phyloP scores from a whole-genome alignment of 2,329 filamentous ascomycete genomes.

The Xylariaceae sp. region DNA sequence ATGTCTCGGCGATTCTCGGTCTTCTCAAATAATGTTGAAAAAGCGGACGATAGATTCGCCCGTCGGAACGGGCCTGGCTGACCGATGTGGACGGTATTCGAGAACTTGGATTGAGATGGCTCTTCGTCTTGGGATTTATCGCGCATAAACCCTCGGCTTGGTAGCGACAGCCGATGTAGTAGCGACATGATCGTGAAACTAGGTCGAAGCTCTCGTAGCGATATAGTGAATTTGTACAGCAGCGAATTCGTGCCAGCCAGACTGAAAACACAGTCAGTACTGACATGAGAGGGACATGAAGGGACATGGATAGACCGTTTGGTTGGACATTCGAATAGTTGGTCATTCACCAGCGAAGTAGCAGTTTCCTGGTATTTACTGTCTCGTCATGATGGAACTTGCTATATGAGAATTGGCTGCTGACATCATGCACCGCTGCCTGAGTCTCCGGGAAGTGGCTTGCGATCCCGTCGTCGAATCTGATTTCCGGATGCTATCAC shows the following conservation, averaged over 20 bases:
- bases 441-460: background rate
- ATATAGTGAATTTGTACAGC: conserved; percentile 7
- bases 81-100: conserved; percentile 14
- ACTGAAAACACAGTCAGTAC: background rate
- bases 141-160: conserved; percentile 14
- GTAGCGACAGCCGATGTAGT: conserved; percentile 20
- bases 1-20: conserved; percentile 10
- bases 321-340: background rate
- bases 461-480: background rate
- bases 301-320: no score
- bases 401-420: background rate
- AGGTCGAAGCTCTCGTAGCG: background rate
- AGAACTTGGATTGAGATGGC: conserved; percentile 7
- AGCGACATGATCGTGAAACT: conserved; percentile 16
- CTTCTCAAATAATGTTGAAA: conserved; percentile 19
- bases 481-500: background rate
- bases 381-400: background rate
- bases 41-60: conserved; percentile 14
- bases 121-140: conserved; percentile 8
- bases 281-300: background rate
- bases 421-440: background rate
- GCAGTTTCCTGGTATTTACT: background rate
- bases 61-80: conserved; percentile 8
- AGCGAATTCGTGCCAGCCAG: background rate
- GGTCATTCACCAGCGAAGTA: background rate